These are phyloP conservation scores for Heterobasidion parviporum DNA, from an alignment of 1,284 basidiomycete species.

Conservation along the genomic window DNA sequence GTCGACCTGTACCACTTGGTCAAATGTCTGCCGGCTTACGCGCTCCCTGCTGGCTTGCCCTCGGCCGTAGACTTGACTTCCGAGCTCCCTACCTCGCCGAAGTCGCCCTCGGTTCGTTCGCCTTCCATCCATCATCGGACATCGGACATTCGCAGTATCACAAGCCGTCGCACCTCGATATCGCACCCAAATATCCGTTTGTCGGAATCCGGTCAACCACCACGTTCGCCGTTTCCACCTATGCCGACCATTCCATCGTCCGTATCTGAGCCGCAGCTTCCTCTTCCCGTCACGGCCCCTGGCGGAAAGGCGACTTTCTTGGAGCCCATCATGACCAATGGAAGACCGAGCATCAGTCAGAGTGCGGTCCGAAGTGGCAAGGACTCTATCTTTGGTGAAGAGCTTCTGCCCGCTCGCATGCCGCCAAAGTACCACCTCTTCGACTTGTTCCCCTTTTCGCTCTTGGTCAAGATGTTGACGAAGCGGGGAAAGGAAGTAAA, in stretches of 20 bases:
- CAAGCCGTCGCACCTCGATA: not conserved
- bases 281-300: conserved; percentile 22
- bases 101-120: not conserved
- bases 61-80: conserved; percentile 27
- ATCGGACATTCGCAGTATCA: not conserved
- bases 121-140: not conserved
- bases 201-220: conserved; percentile 1
- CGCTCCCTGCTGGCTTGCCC: conserved; percentile 47
- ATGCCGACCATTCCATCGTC: not conserved
- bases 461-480: conserved; percentile 40
- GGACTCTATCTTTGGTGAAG: conserved; percentile 29
- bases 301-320: not conserved
- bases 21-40: conserved; percentile 62
- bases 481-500: conserved; percentile 39
- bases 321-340: not conserved
- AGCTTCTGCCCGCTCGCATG: conserved; percentile 46
- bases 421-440: conserved; percentile 59
- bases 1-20: conserved; percentile 59
- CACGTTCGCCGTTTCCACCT: not conserved
- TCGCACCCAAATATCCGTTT: not conserved
- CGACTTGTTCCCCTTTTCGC: conserved; percentile 65
- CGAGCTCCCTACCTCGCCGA: conserved; percentile 8
- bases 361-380: conserved; percentile 8
- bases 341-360: not conserved
- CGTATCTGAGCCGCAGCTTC: conserved; percentile 20